A percentile compares a stretch with the other conserved stretches of the same genome.
phyloP scores from a whole-genome alignment of 495 filamentous ascomycete genomes.

The Podospora conica region DNA sequence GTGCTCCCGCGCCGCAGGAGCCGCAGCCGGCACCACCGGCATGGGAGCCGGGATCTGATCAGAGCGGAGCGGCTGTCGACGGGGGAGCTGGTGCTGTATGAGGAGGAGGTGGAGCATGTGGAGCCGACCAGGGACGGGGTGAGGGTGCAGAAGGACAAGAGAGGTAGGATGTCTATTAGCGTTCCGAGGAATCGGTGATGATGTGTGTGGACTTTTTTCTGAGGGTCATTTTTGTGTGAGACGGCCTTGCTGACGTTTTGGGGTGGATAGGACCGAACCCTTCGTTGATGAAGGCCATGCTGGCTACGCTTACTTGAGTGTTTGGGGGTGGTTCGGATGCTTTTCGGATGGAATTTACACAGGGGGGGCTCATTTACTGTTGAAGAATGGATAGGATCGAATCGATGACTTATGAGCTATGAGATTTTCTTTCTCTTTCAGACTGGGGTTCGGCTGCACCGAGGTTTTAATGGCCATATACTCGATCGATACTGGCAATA shows the following conservation, averaged over 20 bases:
- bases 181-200: constrained; percentile 50
- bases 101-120: constrained; percentile 49
- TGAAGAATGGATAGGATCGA: neutral
- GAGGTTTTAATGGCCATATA: neutral
- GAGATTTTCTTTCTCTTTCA: neutral
- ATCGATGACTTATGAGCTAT: neutral
- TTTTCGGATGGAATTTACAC: no score
- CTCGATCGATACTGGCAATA: neutral
- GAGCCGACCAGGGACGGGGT: constrained; percentile 50
- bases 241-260: neutral
- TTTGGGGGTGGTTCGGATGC: neutral
- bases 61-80: constrained; percentile 41
- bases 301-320: constrained; percentile 65
- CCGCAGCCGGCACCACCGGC: constrained; percentile 15
- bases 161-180: constrained; percentile 74
- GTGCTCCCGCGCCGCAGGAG: constrained; percentile 34
- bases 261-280: neutral
- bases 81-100: constrained; percentile 48
- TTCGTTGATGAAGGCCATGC: constrained; percentile 14
- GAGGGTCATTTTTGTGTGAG: constrained; percentile 14
- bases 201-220: constrained; percentile 20
- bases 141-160: constrained; percentile 73
- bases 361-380: neutral
- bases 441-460: neutral
- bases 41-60: constrained; percentile 37